Conservation (phyloP, 2,329 filamentous ascomycete genomes). For the Beauveria varroae region DNA sequence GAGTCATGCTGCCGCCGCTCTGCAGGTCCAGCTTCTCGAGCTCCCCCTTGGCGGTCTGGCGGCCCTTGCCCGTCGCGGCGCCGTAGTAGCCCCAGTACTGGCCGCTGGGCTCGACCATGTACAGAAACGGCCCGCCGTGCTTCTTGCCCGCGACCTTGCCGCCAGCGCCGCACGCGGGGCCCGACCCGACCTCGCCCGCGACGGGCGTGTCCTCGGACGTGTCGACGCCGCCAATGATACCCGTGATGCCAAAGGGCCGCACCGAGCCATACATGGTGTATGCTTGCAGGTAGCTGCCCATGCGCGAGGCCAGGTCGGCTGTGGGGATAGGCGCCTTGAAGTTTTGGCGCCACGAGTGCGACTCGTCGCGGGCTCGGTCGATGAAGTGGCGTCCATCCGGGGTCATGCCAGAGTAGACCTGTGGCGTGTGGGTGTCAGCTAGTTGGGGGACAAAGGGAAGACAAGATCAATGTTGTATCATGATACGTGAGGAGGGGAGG, state of each 20-base stretch:
- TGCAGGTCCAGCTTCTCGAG: slow-evolving; percentile 93
- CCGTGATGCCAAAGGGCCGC: slow-evolving; percentile 91
- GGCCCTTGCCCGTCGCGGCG: slow-evolving; percentile 91
- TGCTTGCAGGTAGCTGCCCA: slow-evolving; percentile 93
- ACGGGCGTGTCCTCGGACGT: slow-evolving; percentile 77
- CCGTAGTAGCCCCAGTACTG: slow-evolving; percentile 99
- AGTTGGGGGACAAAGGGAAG: background rate
- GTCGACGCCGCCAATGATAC: slow-evolving; percentile 91
- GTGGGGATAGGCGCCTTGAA: slow-evolving; percentile 95
- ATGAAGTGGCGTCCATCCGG: slow-evolving; percentile 95
- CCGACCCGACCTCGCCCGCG: slow-evolving; percentile 81
- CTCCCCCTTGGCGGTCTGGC: slow-evolving; percentile 95
- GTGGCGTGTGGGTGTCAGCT: background rate
- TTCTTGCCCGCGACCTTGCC: slow-evolving; percentile 69
- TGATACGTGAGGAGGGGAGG: background rate
- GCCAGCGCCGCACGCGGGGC: slow-evolving; percentile 71
- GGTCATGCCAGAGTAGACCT: slow-evolving; percentile 91
- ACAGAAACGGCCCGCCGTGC: slow-evolving; percentile 84
- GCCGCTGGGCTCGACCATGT: slow-evolving; percentile 98
- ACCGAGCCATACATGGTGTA: slow-evolving; percentile 98
- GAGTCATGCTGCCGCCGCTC: slow-evolving; percentile 64
- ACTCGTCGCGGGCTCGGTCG: slow-evolving; percentile 89
- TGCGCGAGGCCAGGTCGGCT: slow-evolving; percentile 78
- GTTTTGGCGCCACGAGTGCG: slow-evolving; percentile 78
- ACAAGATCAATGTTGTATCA: too few relatives aligned